phyloP scores from a whole-genome alignment of 768 basidiomycete genomes.

The Tricholoma saponaceum region DNA sequence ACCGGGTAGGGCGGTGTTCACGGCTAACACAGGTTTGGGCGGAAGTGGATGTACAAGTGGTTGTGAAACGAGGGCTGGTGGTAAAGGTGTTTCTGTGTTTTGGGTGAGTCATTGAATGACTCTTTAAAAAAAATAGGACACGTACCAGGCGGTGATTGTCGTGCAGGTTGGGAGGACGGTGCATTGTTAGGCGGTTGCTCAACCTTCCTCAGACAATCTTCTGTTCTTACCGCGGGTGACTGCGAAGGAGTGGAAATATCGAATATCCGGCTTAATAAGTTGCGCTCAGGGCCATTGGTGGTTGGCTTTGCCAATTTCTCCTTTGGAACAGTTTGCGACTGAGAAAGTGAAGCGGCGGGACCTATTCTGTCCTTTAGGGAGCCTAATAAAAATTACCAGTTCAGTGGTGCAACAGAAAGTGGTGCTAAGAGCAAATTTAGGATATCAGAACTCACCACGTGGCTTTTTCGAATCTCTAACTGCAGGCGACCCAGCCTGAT shows the following conservation, averaged over 20 bases:
- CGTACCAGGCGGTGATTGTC: not conserved
- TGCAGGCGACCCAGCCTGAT: not conserved
- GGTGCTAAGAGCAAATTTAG: not conserved
- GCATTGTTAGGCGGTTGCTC: not conserved
- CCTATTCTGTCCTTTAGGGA: conserved; percentile 11
- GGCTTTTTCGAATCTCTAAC: not conserved
- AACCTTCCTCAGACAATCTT: not conserved
- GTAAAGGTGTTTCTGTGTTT: not conserved
- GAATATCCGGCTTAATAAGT: conserved; percentile 13
- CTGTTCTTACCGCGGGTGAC: not conserved
- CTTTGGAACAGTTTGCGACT: not conserved
- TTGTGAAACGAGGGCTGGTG: conserved; percentile 6
- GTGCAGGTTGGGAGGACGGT: not conserved
- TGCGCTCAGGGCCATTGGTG: conserved; percentile 2
- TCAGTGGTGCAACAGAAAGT: not conserved
- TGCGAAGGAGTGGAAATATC: conserved; percentile 1
- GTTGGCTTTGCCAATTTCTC: not conserved
- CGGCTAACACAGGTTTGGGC: conserved; percentile 21
- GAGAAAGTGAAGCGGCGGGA: not conserved
- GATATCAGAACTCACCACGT: conserved; percentile 7
- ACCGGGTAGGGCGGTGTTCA: conserved; percentile 7
- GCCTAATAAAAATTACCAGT: conserved; percentile 1
- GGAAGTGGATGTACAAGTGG: conserved; percentile 26
- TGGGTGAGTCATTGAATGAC: not conserved
- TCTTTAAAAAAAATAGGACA: not conserved